Conservation (phyloP, 2,329 filamentous ascomycete species). For the Trichoderma gracile region DNA sequence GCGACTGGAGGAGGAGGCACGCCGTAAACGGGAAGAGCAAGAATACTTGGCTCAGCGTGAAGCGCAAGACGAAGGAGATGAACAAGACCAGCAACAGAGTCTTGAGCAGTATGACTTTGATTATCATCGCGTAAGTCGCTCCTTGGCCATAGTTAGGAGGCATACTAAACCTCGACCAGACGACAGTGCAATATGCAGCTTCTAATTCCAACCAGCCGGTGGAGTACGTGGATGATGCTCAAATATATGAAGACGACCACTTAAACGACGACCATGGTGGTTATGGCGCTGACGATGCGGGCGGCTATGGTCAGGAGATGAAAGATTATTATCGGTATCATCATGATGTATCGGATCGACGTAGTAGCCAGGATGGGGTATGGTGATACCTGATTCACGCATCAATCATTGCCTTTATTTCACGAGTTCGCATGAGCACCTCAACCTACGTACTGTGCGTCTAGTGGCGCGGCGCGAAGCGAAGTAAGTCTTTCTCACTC, state of each 20-base stretch:
- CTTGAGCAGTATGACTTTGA: conserved; percentile 56
- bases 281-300: conserved; percentile 44
- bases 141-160: background rate
- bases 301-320: conserved; percentile 42
- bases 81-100: conserved; percentile 48
- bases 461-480: background rate
- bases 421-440: background rate
- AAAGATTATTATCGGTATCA: conserved; percentile 48
- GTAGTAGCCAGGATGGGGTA: conserved; percentile 45
- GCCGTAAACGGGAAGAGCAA: conserved; percentile 52
- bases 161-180: conserved; percentile 36
- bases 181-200: conserved; percentile 50
- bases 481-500: background rate
- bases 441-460: background rate
- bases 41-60: conserved; percentile 51
- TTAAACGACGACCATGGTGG: conserved; percentile 36
- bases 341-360: conserved; percentile 38
- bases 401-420: background rate
- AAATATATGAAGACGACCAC: conserved; percentile 56
- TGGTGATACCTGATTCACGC: conserved; percentile 41
- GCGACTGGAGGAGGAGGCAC: conserved; percentile 57
- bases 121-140: conserved; percentile 51
- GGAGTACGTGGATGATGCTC: conserved; percentile 54
- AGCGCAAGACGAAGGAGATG: conserved; percentile 47
- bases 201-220: conserved; percentile 45